Evolutionary conservation across 2,329 filamentous ascomycete species (phyloP).

Genomic region (Bipolaris victoriae): DNA sequence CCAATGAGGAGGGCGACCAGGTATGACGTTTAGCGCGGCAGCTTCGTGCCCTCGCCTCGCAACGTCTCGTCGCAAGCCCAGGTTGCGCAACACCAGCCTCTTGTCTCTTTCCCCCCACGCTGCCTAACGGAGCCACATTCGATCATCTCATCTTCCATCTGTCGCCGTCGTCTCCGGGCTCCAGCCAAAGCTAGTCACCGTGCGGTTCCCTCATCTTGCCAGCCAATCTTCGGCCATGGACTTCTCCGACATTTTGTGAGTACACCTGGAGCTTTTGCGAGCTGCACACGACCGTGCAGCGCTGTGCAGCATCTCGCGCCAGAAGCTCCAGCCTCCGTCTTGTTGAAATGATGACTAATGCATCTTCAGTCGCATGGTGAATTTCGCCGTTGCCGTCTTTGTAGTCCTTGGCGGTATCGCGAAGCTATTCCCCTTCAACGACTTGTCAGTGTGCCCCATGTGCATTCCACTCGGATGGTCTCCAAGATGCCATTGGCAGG

Average conservation of each 20-base stretch:
- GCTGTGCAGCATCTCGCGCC: constrained; percentile 20
- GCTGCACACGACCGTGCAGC: constrained; percentile 6
- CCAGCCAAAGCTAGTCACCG: constrained; percentile 29
- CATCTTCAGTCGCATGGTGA: constrained; percentile 80
- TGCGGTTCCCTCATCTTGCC: constrained; percentile 45
- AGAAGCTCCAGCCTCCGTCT: constrained; percentile 12
- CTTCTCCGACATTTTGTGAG: constrained; percentile 90
- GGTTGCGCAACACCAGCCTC: constrained; percentile 21
- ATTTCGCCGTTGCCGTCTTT: constrained; percentile 83
- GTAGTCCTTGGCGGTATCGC: constrained; percentile 85
- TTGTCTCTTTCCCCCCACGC: constrained; percentile 10
- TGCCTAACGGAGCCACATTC: neutral
- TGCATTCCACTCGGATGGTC: neutral
- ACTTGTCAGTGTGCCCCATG: constrained; percentile 50
- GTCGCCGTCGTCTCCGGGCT: neutral
- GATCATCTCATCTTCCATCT: constrained; percentile 10
- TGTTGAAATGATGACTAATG: constrained; percentile 13
- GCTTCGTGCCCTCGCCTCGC: constrained; percentile 11
- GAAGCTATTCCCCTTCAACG: constrained; percentile 66
- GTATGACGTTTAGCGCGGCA: constrained; percentile 19
- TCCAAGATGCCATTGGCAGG: neutral
- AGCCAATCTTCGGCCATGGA: constrained; percentile 67
- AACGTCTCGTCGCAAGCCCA: constrained; percentile 16
- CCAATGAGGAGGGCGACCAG: constrained; percentile 12
- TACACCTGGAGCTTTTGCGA: constrained; percentile 29